Evolutionary conservation across 2,329 filamentous ascomycete genomes (phyloP).

Genomic region (Orbilia ellipsospora): DNA sequence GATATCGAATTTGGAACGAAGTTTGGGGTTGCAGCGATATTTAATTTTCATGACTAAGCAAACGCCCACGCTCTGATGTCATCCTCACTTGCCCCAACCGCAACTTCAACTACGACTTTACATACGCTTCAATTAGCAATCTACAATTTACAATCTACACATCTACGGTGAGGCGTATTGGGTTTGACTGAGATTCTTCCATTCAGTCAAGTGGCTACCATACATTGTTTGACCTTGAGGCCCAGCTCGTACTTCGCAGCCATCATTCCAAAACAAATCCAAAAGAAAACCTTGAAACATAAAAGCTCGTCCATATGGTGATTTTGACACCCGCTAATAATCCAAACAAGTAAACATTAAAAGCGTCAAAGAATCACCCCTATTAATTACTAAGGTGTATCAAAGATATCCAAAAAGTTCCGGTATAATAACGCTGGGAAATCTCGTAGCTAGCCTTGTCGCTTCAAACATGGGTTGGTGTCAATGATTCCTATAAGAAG

Average conservation of each 20-base stretch:
- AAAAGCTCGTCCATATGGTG: neutral
- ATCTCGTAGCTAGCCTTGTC: too few relatives aligned
- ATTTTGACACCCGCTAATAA: too few relatives aligned
- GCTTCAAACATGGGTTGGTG: too few relatives aligned
- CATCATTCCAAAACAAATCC: neutral
- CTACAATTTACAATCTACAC: neutral
- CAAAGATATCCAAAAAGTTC: slow-evolving; percentile 7
- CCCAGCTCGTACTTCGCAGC: neutral
- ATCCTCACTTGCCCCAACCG: neutral
- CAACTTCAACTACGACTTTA: neutral
- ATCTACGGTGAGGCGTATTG: neutral
- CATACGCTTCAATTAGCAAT: neutral
- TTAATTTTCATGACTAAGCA: neutral
- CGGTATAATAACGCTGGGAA: too few relatives aligned
- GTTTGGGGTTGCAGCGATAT: slow-evolving; percentile 10
- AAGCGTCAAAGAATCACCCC: too few relatives aligned
- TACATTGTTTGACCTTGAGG: slow-evolving; percentile 23
- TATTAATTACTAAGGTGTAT: too few relatives aligned
- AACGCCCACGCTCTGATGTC: slow-evolving; percentile 6
- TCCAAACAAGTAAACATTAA: too few relatives aligned
- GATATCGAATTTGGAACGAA: neutral
- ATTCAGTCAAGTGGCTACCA: slow-evolving; percentile 43
- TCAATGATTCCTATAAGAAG: too few relatives aligned
- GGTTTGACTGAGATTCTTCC: slow-evolving; percentile 38
- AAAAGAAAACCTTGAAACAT: slow-evolving; percentile 6